Evolutionary conservation across 345 rosid species (phyloP), one percentile per base, ranked within the genome.

Genomic region (Melaleuca quinquenervia): DNA sequence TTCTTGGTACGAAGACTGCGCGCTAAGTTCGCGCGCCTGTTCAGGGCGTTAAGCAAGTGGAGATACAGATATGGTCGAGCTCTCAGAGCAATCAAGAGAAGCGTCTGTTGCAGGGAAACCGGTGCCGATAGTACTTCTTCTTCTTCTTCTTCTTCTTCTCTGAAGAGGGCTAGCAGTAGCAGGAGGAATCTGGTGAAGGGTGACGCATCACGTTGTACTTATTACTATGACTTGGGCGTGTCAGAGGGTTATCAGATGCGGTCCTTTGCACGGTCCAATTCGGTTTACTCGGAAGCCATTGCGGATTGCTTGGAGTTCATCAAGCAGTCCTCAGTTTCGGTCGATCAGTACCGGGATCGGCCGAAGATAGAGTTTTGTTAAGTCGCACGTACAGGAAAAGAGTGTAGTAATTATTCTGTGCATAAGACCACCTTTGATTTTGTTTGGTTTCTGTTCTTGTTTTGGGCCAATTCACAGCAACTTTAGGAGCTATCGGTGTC

Each of bases 231-330:
- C 49, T 14, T 48, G 29, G 26, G 22, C 27, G 48, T 50, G 50
- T 32, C 51, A 1, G 56, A 74, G 82, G 32, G 48, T 49, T 80
- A 53, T 55, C n/a, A 52, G 58, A 44, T 51, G 56, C 41, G 5
- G 51, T 49, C 51, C 12, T 54, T 62, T 9, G 49, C 49, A 3
- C 80, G 83, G 83, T 87, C 89, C 85, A 88, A 88, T 52, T 82
- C 89, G 13, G 85, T 88, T 52, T 85, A 88, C 49, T 32, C 89
- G 21, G 89, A 88, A 55, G 89, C 89, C 29, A 88, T 85, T 18
- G 82, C 70, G 8, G 89, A 88, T 27, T 88, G 89, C 87, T 85
- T 88, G 89, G 89, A 88, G 85, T 88, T 88, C 89, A 88, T 88
- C 76, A 88, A 85, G 83, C 78, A 85, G 56, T 80, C 85, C 51